Conservation (phyloP, 2,329 filamentous ascomycete species). For the Penicillium palitans region DNA sequence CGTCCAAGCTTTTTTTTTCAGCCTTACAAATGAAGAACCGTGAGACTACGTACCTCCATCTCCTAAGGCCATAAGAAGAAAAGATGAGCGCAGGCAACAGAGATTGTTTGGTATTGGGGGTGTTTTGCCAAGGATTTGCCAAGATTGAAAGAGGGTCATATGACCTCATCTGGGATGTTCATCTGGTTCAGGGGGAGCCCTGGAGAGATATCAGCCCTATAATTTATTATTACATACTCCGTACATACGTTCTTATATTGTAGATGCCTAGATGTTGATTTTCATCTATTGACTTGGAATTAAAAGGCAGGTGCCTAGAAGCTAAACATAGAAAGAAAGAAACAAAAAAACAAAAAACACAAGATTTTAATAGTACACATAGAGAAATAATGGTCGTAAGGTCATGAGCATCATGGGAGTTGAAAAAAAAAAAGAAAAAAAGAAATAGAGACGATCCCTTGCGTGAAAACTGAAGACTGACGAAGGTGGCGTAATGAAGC, state of each 20-base stretch:
- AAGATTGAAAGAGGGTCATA: neutral
- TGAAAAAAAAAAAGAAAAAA: neutral
- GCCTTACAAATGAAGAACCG: conserved; percentile 19
- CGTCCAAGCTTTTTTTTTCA: conserved; percentile 21
- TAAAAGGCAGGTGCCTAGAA: neutral
- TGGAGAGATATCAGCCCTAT: neutral
- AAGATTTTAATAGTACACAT: neutral
- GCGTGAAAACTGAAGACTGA: conserved; percentile 4
- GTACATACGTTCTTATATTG: neutral
- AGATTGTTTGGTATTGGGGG: neutral
- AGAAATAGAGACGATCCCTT: neutral
- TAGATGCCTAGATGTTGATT: no score
- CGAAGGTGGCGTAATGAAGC: neutral
- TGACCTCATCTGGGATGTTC: neutral
- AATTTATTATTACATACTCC: neutral
- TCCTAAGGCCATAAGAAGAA: neutral
- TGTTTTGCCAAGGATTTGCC: neutral
- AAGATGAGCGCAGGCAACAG: neutral
- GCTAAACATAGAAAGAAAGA: neutral
- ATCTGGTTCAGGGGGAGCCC: neutral
- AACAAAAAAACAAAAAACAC: neutral
- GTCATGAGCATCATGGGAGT: neutral
- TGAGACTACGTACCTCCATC: neutral
- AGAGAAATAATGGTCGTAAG: neutral
- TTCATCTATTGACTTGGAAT: neutral